Conservation (phyloP, 2,329 filamentous ascomycete species). For the Tolypocladium sp. region DNA sequence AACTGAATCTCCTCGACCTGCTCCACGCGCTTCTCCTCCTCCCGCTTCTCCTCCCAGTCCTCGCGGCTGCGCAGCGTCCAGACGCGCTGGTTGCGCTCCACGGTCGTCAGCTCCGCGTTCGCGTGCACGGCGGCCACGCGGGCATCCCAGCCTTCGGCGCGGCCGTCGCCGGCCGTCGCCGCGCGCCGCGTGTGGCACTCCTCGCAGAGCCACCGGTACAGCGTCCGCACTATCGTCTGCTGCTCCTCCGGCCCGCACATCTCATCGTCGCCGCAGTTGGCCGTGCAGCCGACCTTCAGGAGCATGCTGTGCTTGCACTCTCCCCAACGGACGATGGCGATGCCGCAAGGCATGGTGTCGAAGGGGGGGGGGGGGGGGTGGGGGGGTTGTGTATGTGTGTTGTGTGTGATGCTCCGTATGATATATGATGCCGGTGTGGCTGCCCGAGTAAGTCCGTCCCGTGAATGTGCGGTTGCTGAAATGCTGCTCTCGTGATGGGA, state of each 20-base stretch:
- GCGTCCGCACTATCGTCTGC: constrained; percentile 8
- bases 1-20: constrained; percentile 16
- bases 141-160: constrained; percentile 5
- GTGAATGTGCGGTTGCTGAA: no score
- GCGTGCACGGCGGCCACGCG: neutral
- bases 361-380: no score
- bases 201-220: constrained; percentile 19
- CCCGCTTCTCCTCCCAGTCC: constrained; percentile 2
- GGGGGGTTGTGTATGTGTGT: neutral
- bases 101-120: neutral
- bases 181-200: constrained; percentile 10
- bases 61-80: neutral
- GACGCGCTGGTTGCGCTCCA: neutral
- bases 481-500: neutral
- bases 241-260: constrained; percentile 13
- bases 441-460: neutral
- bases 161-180: constrained; percentile 2
- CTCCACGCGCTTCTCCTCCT: constrained; percentile 2
- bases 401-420: neutral
- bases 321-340: constrained; percentile 14
- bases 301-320: constrained; percentile 16
- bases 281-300: constrained; percentile 18
- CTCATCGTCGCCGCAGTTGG: constrained; percentile 8
- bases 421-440: neutral
- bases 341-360: constrained; percentile 18